These are phyloP conservation scores for Ceratobasidium sp. DNA, from an alignment of 1,284 basidiomycete species.

Conservation along the genomic window DNA sequence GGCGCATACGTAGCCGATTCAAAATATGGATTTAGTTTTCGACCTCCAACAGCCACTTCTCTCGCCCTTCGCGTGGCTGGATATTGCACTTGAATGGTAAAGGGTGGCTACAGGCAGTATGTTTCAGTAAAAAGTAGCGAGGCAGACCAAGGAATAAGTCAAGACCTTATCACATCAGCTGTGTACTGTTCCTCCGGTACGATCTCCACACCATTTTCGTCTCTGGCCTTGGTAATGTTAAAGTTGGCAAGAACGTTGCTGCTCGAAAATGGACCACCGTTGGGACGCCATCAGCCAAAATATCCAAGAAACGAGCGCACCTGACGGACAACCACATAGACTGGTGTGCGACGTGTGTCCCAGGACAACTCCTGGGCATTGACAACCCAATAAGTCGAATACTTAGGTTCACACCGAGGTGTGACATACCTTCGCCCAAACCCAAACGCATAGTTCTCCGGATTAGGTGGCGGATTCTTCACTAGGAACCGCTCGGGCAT, in stretches of 20 bases:
- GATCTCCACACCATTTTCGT: conserved; percentile 1
- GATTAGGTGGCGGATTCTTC: conserved; percentile 7
- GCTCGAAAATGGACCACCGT: too few species aligned
- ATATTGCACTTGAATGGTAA: conserved; percentile 7
- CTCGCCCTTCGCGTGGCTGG: not conserved
- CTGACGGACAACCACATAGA: conserved; percentile 18
- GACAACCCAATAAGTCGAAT: not conserved
- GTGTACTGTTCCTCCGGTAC: conserved; percentile 1
- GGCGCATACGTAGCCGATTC: too few species aligned
- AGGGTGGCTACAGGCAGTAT: conserved; percentile 3
- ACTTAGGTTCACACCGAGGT: not conserved
- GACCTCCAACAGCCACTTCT: conserved; percentile 13
- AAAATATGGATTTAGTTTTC: too few species aligned
- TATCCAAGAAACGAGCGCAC: too few species aligned
- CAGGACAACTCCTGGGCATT: conserved; percentile 17
- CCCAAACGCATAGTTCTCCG: conserved; percentile 7
- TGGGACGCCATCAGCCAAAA: too few species aligned
- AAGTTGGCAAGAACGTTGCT: conserved; percentile 1
- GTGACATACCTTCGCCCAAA: conserved; percentile 14
- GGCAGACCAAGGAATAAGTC: too few species aligned
- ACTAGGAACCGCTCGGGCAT: too few species aligned
- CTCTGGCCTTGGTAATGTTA: not conserved
- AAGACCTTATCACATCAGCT: not conserved
- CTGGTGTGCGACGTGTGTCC: conserved; percentile 25
- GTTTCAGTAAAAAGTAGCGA: not conserved